phyloP scores from a whole-genome alignment of 331 rosid genomes.

The Malus hybrid region DNA sequence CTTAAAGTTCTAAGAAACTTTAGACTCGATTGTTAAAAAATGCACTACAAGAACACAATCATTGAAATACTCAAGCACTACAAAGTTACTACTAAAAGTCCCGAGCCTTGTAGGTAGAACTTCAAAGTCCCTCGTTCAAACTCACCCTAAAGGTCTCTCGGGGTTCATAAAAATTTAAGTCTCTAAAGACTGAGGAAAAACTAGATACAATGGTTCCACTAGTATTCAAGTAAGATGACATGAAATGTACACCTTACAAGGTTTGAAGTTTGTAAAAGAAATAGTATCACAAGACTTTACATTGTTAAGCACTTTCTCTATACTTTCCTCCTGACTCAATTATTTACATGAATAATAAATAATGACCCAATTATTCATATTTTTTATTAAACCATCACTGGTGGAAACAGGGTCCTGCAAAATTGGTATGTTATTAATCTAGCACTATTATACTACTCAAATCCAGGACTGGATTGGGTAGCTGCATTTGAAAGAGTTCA shows the following conservation, averaged over 20 bases:
- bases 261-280: not conserved
- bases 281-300: conserved; percentile 40
- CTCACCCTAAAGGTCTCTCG: no score
- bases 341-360: conserved; percentile 23
- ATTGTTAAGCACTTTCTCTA: conserved; percentile 22
- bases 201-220: not conserved
- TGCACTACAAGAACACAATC: no score
- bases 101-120: no score
- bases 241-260: conserved; percentile 13
- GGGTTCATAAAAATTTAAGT: no score
- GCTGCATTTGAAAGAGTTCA: conserved; percentile 95
- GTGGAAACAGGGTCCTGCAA: conserved; percentile 59
- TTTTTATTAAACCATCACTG: conserved; percentile 34
- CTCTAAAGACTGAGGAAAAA: not conserved
- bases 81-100: no score
- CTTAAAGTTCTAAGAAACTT: no score
- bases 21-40: no score
- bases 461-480: conserved; percentile 87
- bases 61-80: no score
- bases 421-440: conserved; percentile 43
- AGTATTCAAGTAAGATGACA: not conserved
- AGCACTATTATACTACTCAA: conserved; percentile 23
- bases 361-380: conserved; percentile 49
- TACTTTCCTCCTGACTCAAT: conserved; percentile 37
- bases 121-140: no score